phyloP scores from a whole-genome alignment of 106 monocot genomes.

The Platanthera guangdongensis region DNA sequence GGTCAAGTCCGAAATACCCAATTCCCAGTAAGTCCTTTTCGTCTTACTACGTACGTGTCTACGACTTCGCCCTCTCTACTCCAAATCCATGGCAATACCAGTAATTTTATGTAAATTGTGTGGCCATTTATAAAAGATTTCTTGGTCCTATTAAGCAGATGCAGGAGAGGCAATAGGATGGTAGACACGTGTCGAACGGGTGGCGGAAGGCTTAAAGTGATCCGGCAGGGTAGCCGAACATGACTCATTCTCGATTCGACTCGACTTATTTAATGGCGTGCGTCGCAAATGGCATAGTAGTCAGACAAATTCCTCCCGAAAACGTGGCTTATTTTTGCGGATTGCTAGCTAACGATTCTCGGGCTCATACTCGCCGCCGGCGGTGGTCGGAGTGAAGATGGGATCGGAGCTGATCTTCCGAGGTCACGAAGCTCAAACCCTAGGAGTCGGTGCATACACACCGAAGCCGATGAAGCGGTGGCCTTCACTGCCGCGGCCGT shows the following conservation, averaged over 20 bases:
- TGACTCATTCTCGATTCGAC: background rate
- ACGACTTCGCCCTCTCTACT: background rate
- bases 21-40: background rate
- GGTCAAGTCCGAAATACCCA: background rate
- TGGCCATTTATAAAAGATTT: background rate
- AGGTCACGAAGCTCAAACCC: conserved; percentile 23
- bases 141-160: too few species aligned
- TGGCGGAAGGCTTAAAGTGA: background rate
- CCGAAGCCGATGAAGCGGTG: conserved; percentile 49
- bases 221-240: background rate
- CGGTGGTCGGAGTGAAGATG: conserved; percentile 10
- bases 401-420: conserved; percentile 50
- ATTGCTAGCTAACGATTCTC: background rate
- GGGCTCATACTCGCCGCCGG: background rate
- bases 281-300: background rate
- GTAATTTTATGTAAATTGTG: background rate
- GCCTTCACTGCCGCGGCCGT: conserved; percentile 17
- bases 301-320: background rate
- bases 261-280: background rate
- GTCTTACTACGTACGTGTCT: background rate
- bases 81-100: background rate
- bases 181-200: background rate
- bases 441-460: conserved; percentile 24
- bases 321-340: too few species aligned
- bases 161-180: too few species aligned